Base-by-base conservation (phyloP, 345 rosid genomes). In the Ceriops decandra region DNA sequence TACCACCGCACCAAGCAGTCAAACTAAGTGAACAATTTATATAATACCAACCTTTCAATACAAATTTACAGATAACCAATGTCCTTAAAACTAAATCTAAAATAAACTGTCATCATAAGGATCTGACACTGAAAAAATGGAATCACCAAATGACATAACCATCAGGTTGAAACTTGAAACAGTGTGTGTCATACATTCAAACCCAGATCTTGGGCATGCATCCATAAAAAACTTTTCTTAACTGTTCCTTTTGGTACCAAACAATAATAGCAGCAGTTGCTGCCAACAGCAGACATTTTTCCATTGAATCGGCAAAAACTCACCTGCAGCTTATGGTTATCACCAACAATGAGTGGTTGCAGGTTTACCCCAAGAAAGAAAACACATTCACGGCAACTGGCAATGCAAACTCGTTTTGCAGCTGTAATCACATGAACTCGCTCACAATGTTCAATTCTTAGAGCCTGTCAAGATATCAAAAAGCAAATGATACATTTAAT, bases 361-460 rank as follows among this genome's bases (percentile, higher is more conserved):
- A 92, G 97, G 80, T 95, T 95, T 80, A 95, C 99, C 68, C 99
- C 99, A 75, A 95, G 82, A 80, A 90, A 95, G 87, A 95, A 92
- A 46, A 90, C 76, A 58, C 99, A 95, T 76, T 95, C 99, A 16
- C 97, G 97, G 73, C 99, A 95, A 79, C 89, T 95, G 66, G 92
- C 98, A 53, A 95, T 88, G 84, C 96, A 88, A 60, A 90, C 85
- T 74, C 98, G 88, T 74, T 89, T 95, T 61, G 98, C 80, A 24
- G 96, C 92, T 30, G 83, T 83, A 74, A 92, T 89, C 71, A 95
- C 91, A 86, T 95, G 99, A 73, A 95, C 99, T 73, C 99, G 86
- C 77, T 95, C 99, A 68, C 99, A 95, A 71, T 95, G 99, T 73
- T 95, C 99, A 76, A 95, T 79, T 84, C 89, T 85, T 47, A 92